phyloP scores from a whole-genome alignment of 352 stramenopile genomes.

The Phytophthora colocasiae region DNA sequence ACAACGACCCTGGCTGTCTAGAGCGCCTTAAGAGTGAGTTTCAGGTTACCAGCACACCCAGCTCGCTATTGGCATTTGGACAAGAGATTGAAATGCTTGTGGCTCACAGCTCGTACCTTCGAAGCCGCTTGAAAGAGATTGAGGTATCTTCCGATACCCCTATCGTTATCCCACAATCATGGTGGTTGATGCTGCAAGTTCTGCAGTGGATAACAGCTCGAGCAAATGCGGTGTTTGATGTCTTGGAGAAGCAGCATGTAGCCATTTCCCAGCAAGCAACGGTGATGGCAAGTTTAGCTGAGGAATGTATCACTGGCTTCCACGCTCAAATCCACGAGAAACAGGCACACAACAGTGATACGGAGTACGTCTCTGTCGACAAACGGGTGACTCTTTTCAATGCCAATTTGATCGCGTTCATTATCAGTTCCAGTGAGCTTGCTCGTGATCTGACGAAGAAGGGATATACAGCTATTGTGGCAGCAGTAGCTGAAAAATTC shows the following conservation, averaged over 20 bases:
- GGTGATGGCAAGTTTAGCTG: constrained; percentile 32
- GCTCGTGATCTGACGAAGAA: constrained; percentile 41
- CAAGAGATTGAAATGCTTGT: constrained; percentile 52
- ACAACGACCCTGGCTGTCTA: constrained; percentile 16
- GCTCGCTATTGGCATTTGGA: constrained; percentile 31
- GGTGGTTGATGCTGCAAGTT: constrained; percentile 57
- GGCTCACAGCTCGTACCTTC: constrained; percentile 46
- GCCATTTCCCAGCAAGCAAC: constrained; percentile 23
- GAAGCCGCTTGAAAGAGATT: constrained; percentile 48
- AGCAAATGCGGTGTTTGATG: constrained; percentile 35
- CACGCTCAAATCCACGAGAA: constrained; percentile 28
- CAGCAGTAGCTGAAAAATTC: constrained; percentile 31
- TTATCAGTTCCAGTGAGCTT: constrained; percentile 47
- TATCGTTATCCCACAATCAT: constrained; percentile 30
- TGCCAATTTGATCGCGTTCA: constrained; percentile 46
- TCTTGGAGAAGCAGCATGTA: constrained; percentile 38
- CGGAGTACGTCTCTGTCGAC: constrained; percentile 20
- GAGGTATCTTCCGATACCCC: not conserved
- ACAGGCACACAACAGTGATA: not conserved
- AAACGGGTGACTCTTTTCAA: constrained; percentile 32
- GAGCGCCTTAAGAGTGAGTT: constrained; percentile 4
- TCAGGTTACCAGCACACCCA: not conserved
- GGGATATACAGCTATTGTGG: constrained; percentile 26
- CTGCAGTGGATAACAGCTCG: constrained; percentile 51
- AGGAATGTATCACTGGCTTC: constrained; percentile 40